phyloP scores from a whole-genome alignment of 768 basidiomycete genomes.

The Phaffia australis region DNA sequence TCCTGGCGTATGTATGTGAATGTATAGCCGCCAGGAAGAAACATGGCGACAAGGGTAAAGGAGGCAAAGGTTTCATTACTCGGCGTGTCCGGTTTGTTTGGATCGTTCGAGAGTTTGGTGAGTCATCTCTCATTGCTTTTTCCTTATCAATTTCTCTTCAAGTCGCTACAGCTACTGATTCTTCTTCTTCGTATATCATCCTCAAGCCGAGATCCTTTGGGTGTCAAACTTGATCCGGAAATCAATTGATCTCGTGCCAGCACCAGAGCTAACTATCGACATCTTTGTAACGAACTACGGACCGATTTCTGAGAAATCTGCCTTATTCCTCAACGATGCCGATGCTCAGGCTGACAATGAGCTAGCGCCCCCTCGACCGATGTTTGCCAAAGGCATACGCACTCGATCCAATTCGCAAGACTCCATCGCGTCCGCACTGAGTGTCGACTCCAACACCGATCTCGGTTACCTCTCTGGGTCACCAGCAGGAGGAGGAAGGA shows the following conservation, averaged over 20 bases:
- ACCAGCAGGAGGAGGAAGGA: conserved; percentile 19
- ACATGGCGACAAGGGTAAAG: conserved; percentile 37
- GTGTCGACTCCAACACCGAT: conserved; percentile 27
- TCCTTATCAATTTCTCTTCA: neutral
- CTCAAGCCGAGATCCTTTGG: conserved; percentile 63
- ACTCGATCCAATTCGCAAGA: conserved; percentile 26
- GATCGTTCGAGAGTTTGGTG: conserved; percentile 65
- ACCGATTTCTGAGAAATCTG: conserved; percentile 51
- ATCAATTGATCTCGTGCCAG: conserved; percentile 49
- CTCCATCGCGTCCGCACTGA: conserved; percentile 24
- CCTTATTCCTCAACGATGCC: conserved; percentile 52
- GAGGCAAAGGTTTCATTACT: conserved; percentile 41
- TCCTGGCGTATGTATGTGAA: conserved; percentile 55
- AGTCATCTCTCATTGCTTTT: conserved; percentile 32
- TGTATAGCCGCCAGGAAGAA: conserved; percentile 47
- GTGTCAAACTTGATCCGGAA: conserved; percentile 55
- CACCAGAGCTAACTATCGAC: conserved; percentile 49
- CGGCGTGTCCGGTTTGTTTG: conserved; percentile 60
- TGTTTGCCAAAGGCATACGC: conserved; percentile 29
- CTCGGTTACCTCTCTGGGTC: conserved; percentile 24
- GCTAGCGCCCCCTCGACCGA: conserved; percentile 34
- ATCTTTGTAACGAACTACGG: conserved; percentile 57
- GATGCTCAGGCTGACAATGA: conserved; percentile 16
- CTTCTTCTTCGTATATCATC: neutral
- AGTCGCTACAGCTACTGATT: too few species aligned